Evolutionary conservation across 2,329 filamentous ascomycete genomes (phyloP).

Genomic region (Arthroderma sp.): DNA sequence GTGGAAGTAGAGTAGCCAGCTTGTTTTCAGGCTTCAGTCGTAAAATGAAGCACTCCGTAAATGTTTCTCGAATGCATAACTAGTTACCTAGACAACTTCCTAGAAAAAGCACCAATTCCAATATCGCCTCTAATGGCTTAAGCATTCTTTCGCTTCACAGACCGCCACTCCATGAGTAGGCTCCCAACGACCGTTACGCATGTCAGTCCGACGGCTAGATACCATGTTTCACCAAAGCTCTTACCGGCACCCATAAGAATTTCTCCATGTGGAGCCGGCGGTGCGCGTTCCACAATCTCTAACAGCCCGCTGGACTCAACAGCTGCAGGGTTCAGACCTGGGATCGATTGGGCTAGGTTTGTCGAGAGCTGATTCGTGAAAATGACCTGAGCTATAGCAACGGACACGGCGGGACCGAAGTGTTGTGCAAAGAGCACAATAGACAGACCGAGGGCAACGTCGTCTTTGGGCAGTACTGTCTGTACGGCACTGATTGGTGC

Average conservation of each 20-base stretch:
- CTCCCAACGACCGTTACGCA: not conserved
- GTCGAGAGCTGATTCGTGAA: conserved; percentile 15
- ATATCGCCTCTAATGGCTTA: no score
- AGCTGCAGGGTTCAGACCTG: conserved; percentile 20
- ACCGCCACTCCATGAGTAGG: conserved; percentile 8
- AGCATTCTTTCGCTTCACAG: conserved; percentile 3
- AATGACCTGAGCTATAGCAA: conserved; percentile 17
- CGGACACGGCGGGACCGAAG: conserved; percentile 16
- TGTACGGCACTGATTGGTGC: conserved; percentile 14
- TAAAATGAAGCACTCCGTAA: no score
- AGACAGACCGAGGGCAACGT: conserved; percentile 15
- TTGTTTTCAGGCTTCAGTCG: no score
- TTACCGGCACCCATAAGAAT: no score
- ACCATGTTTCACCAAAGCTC: conserved; percentile 26
- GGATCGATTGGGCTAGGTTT: conserved; percentile 14
- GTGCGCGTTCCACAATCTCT: no score
- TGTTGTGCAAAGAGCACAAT: conserved; percentile 17
- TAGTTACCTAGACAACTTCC: no score
- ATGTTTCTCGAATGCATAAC: no score
- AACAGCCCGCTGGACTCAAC: conserved; percentile 29
- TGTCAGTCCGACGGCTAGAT: conserved; percentile 7
- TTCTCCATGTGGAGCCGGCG: no score
- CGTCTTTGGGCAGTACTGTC: conserved; percentile 13
- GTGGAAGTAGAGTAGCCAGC: no score
- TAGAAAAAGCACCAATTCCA: no score